Conservation (phyloP, 2,329 filamentous ascomycete species). For the Capronia americana region DNA sequence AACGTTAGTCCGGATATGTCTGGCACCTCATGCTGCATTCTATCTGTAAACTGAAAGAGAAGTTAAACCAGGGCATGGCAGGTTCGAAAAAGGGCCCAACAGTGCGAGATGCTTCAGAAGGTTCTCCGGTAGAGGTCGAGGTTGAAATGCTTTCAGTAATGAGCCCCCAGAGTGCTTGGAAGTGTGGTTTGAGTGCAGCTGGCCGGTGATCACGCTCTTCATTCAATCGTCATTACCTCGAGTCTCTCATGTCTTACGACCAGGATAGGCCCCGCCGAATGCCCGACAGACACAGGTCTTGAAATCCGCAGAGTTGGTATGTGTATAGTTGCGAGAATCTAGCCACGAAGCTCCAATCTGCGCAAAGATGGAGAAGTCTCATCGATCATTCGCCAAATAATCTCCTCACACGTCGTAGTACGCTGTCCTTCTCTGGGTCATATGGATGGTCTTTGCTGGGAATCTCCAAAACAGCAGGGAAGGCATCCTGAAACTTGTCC, state of each 20-base stretch:
- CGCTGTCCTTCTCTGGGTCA: constrained; percentile 98
- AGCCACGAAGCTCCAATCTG: not conserved
- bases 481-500: constrained; percentile 90
- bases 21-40: not conserved
- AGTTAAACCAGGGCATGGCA: not conserved
- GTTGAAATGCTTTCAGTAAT: not conserved
- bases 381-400: constrained; percentile 64
- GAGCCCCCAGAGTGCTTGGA: not conserved
- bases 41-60: not conserved
- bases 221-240: not conserved
- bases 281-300: not conserved
- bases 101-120: not conserved
- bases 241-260: not conserved
- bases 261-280: not conserved
- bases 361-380: not conserved
- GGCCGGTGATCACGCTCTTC: not conserved
- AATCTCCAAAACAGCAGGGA: constrained; percentile 95
- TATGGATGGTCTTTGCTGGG: constrained; percentile 99
- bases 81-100: not conserved
- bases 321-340: not conserved
- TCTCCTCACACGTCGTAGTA: constrained; percentile 82
- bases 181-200: not conserved
- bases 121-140: not conserved
- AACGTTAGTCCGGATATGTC: not conserved
- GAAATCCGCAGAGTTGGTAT: not conserved